Evolutionary conservation across 2,329 filamentous ascomycete species (phyloP).

Genomic region (Botrytis fabae): DNA sequence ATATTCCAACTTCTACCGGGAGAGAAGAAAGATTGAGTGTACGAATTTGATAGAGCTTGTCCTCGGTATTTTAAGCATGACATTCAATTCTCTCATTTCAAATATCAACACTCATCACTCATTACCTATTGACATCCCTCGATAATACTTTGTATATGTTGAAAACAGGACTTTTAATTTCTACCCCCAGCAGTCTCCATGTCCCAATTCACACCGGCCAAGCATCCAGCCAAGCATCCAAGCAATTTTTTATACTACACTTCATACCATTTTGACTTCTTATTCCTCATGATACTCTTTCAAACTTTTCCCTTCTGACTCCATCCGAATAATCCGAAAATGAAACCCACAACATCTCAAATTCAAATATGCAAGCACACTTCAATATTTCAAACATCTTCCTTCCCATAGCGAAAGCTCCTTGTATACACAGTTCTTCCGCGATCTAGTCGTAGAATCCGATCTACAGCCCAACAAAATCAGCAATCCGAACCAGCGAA

Average conservation of each 20-base stretch:
- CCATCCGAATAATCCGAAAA: too few species aligned
- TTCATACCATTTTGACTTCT: accelerated
- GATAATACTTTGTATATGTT: background rate
- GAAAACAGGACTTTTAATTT: background rate
- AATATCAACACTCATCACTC: background rate
- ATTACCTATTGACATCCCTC: background rate
- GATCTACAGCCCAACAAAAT: background rate
- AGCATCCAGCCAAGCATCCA: background rate
- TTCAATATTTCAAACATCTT: background rate
- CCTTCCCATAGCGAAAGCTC: background rate
- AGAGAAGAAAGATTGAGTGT: background rate
- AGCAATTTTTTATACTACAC: too few species aligned
- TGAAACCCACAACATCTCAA: too few species aligned
- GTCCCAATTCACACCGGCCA: background rate
- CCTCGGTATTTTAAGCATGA: background rate
- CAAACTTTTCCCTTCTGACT: background rate
- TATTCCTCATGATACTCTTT: background rate
- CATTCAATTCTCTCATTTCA: background rate
- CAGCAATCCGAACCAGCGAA: background rate
- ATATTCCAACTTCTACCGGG: background rate
- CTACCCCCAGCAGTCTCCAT: background rate
- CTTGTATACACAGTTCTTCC: too few species aligned
- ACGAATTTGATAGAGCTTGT: background rate
- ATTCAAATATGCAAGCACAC: background rate
- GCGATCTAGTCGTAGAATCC: too few species aligned